Evolutionary conservation across 306 rosid genomes (phyloP).

Genomic region (Boehmeria nivea): DNA sequence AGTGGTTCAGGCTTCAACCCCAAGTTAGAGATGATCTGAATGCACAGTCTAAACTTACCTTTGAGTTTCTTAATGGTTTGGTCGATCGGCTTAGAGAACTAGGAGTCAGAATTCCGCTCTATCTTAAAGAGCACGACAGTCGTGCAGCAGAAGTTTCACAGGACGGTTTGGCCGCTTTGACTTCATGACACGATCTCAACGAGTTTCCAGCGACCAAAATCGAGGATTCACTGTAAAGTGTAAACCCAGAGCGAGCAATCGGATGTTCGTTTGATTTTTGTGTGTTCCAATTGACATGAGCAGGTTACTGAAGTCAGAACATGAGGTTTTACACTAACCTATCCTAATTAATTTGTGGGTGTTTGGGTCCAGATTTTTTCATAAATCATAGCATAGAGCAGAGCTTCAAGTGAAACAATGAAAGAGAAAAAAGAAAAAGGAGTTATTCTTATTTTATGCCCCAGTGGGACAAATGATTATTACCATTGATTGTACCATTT

Average conservation of each 20-base stretch:
- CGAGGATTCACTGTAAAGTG: not conserved
- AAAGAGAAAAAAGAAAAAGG: too few relatives aligned
- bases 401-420: too few relatives aligned
- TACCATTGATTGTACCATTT: too few relatives aligned
- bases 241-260: too few relatives aligned
- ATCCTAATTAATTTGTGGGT: too few relatives aligned
- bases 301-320: too few relatives aligned
- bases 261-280: conserved; percentile 12
- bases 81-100: conserved; percentile 63
- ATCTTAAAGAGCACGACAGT: conserved; percentile 25
- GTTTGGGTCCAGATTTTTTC: too few relatives aligned
- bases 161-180: conserved; percentile 10
- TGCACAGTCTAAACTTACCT: conserved; percentile 64
- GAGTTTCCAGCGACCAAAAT: conserved; percentile 14
- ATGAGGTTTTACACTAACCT: too few relatives aligned
- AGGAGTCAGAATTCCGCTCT: conserved; percentile 76
- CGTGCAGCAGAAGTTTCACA: conserved; percentile 14
- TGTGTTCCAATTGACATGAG: too few relatives aligned
- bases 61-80: conserved; percentile 73
- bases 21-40: conserved; percentile 82
- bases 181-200: conserved; percentile 13
- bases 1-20: conserved; percentile 90
- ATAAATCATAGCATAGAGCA: too few relatives aligned
- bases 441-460: too few relatives aligned
- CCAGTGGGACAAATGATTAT: too few relatives aligned